phyloP scores from a whole-genome alignment of 164 flowering plant species.

The Brasenia schreberi region DNA sequence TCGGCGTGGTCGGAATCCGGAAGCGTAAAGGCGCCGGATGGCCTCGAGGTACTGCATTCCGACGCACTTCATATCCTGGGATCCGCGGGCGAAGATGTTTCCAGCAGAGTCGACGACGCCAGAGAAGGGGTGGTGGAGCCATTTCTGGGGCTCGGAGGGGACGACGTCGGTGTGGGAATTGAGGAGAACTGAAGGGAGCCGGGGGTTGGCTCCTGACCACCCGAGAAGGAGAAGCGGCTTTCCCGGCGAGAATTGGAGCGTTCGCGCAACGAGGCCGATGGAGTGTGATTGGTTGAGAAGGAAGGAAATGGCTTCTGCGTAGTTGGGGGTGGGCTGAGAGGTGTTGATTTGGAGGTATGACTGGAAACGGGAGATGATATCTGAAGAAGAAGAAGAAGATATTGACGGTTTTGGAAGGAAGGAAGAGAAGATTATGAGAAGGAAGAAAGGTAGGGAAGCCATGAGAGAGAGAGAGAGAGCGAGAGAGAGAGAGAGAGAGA shows the following conservation, averaged over 20 bases:
- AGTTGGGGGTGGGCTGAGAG: constrained; percentile 71
- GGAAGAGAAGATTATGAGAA: background rate
- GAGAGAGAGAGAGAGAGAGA: too few relatives aligned
- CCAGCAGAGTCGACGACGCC: constrained; percentile 54
- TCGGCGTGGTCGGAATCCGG: constrained; percentile 55
- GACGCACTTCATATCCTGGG: constrained; percentile 99
- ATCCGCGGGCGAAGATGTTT: constrained; percentile 66
- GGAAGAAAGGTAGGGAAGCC: background rate
- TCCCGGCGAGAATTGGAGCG: constrained; percentile 47
- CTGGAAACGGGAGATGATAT: constrained; percentile 59
- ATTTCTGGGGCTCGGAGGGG: constrained; percentile 59
- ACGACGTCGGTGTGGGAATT: constrained; percentile 95
- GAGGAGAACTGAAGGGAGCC: constrained; percentile 60
- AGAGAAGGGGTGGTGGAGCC: constrained; percentile 63
- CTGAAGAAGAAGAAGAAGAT: background rate
- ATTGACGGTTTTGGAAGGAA: background rate
- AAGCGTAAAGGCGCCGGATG: constrained; percentile 43
- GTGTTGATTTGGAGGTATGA: constrained; percentile 77
- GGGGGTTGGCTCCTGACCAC: constrained; percentile 63
- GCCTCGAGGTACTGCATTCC: constrained; percentile 93
- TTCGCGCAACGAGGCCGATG: constrained; percentile 39
- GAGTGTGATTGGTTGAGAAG: constrained; percentile 52
- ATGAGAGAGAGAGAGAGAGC: too few relatives aligned
- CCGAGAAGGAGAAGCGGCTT: constrained; percentile 74
- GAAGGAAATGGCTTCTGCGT: constrained; percentile 51